Base-by-base conservation (phyloP, 208 protist genomes). In the Cochliopodium minus region DNA sequence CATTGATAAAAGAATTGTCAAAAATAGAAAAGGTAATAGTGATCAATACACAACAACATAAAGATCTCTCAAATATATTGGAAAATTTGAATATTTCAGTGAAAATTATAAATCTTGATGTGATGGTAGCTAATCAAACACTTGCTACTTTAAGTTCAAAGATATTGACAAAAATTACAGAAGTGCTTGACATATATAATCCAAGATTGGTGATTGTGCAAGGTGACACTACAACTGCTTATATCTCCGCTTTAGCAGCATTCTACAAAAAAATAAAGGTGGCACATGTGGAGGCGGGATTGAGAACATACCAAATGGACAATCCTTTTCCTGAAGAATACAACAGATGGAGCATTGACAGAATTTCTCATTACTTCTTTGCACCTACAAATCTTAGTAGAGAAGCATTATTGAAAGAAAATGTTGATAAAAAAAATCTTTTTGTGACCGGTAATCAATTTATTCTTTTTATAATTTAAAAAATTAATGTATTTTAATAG, bases 291-390 rank as follows among this genome's bases (percentile, higher is more conserved):
- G 58, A 62, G 32, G 58, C 58, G 4, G 58, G 58, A 3, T 20
- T 62, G 1, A 17, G 58, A 23, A 57, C 58, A 2, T 40, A 51
- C 20, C 22, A 62, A 26, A 15, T 53, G 6, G 4, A 54, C 26
- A 45, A 15, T 23, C 58, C 58, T 10, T 56, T 46, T 47, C 58
- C 58, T n/a, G 58, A 62, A 52, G 58, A 62, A 28, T 15, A 55
- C 6, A 51, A 55, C 38, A 1, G 46, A 6, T 25, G 17, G 25
- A 7, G n/a, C 1, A 30, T 62, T 36, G 4, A 10, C 23, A 28
- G 2, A 46, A 22, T 62, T 17, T 29, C 45, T 17, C n/a, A 23
- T 9, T 40, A 25, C 25, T 32, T 49, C 6, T 62, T 62, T 32
- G 32, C 46, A 11, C 47, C 47, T 6, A 55, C 5, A 25, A 40